phyloP scores from a whole-genome alignment of 1,139 yeast genomes.

The Pichia sp. region DNA sequence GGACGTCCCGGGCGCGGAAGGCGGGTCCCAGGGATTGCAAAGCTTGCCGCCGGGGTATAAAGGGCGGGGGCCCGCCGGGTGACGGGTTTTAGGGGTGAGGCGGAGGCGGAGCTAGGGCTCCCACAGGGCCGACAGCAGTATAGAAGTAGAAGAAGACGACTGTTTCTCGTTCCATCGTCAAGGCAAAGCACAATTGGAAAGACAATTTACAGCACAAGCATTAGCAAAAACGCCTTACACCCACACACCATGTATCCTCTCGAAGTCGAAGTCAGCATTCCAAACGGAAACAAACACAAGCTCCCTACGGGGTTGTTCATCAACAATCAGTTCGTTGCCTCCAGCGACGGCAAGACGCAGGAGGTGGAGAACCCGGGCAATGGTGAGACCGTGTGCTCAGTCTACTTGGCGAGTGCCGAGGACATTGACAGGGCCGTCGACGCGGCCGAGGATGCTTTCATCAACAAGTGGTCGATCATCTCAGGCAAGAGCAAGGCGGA shows the following conservation, averaged over 20 bases:
- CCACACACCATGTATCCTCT: conserved; percentile 17
- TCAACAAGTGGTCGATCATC: conserved; percentile 26
- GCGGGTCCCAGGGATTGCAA: too few relatives aligned
- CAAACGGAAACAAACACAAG: conserved; percentile 48
- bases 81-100: neutral
- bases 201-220: neutral
- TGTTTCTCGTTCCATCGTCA: neutral
- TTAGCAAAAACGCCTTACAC: neutral
- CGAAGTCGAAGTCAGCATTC: conserved; percentile 42
- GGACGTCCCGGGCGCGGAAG: neutral
- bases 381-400: conserved; percentile 47
- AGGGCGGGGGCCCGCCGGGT: neutral
- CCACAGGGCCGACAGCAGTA: neutral
- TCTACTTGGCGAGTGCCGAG: conserved; percentile 46
- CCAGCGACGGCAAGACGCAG: conserved; percentile 44
- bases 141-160: neutral
- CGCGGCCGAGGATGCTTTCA: conserved; percentile 47
- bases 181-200: neutral
- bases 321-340: conserved; percentile 47
- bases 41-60: neutral
- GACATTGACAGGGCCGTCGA: conserved; percentile 52
- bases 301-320: conserved; percentile 67
- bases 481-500: conserved; percentile 35
- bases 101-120: neutral
- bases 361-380: conserved; percentile 54